These are phyloP conservation scores for Saccharomyces kudriavzevii DNA, from an alignment of 805 yeast genomes.

Conservation along the genomic window DNA sequence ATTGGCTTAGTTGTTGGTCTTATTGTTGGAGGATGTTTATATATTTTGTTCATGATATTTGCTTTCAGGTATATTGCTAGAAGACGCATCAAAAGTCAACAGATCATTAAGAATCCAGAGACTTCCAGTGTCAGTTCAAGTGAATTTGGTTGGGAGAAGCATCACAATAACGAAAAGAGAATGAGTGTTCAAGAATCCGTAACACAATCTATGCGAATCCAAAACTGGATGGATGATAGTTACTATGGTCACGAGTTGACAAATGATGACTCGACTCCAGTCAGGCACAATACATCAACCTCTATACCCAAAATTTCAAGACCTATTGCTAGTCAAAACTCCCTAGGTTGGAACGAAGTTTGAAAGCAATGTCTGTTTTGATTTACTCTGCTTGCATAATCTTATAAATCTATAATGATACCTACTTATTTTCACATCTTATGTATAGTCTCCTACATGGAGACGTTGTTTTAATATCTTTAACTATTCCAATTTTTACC, in stretches of 20 bases:
- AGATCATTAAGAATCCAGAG: slow-evolving; percentile 15
- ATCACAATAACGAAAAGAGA: slow-evolving; percentile 11
- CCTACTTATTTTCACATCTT: background rate
- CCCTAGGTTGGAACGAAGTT: slow-evolving; percentile 55
- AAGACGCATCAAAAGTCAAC: slow-evolving; percentile 22
- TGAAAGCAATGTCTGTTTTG: slow-evolving; percentile 8
- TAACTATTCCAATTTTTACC: background rate
- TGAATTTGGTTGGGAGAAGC: slow-evolving; percentile 7
- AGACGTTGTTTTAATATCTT: background rate
- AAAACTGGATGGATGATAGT: slow-evolving; percentile 29
- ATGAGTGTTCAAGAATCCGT: slow-evolving; percentile 14
- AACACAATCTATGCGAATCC: slow-evolving; percentile 24
- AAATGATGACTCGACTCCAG: slow-evolving; percentile 10
- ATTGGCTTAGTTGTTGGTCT: slow-evolving; percentile 82
- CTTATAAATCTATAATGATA: background rate
- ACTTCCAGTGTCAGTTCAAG: slow-evolving; percentile 11
- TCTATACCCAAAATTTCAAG: slow-evolving; percentile 45
- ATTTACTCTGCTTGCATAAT: background rate
- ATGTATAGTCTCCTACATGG: background rate
- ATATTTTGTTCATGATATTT: slow-evolving; percentile 52
- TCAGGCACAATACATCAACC: background rate
- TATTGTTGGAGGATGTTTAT: slow-evolving; percentile 63
- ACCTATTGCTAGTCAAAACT: slow-evolving; percentile 63
- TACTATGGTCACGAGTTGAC: slow-evolving; percentile 14
- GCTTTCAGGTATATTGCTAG: slow-evolving; percentile 44